Evolutionary conservation across 2,329 filamentous ascomycete genomes (phyloP), one percentile per base, ranked within the genome.

Genomic region (Penicillium sp.): DNA sequence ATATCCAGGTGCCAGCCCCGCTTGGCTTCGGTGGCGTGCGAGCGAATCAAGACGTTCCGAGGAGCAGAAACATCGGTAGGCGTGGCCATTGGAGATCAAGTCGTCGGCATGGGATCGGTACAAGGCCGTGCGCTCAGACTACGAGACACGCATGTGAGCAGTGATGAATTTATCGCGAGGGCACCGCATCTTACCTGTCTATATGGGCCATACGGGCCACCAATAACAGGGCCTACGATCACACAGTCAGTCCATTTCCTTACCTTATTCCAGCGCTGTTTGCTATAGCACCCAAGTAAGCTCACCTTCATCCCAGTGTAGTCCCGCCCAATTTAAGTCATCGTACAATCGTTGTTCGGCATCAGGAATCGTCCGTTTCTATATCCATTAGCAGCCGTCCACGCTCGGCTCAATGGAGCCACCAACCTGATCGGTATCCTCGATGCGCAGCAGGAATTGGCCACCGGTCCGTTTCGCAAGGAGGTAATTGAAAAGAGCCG

Each of bases 61-160:
- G 0, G 84, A 84, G 73, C 94, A 99, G 76, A 99, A 99, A 71
- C 94, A 99, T 56, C 92, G 85, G 70, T 97, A 99, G 6, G 91
- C 94, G 54, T 87, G 81, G 9, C 86, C 89, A 7, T 80, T 78
- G 4, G 84, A 72, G 3, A 99, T 70, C 11, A 99, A 78, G 11
- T 81, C 74, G 38, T 88, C 70, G 6, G 87, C 86, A 66, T 96
- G 84, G 50, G 84, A 70, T 56, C 80, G 78, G 69, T 99, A 97
- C 14, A 89, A 75, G 1, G 76, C 69, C 2, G 89, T 84, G 50
- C 94, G 81, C 69, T 96, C 84, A 1, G 94, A 97, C 83, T 95
- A 56, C 25, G 18, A 20, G 9, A 7, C 5, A 31, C 3, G 28
- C 7, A 4, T 2, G 25, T 62, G 47, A 57, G 53, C 18, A 9